phyloP scores from a whole-genome alignment of 176 grass and related monocot genomes.

The Themeda triandra region DNA sequence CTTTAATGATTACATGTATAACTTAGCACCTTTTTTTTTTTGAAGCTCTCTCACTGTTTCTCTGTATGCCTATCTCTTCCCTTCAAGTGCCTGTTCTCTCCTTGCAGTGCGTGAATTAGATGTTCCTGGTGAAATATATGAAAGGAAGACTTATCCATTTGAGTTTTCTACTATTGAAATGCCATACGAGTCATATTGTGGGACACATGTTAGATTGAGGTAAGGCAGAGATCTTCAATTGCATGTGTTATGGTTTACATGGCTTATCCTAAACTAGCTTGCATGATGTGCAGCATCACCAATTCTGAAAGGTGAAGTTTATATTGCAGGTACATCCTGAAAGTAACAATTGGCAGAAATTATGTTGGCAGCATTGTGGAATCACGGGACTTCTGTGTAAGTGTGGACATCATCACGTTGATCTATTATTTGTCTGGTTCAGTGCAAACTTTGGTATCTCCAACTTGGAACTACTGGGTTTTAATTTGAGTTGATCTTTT shows the following conservation, averaged over 20 bases:
- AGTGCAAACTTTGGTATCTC: neutral
- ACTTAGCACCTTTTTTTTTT: neutral
- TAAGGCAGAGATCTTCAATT: neutral
- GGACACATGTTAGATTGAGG: constrained; percentile 92
- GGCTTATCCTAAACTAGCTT: neutral
- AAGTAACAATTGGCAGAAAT: constrained; percentile 83
- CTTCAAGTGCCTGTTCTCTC: neutral
- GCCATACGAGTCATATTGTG: constrained; percentile 92
- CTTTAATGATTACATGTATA: too few species aligned
- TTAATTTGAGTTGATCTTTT: neutral
- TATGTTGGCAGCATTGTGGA: constrained; percentile 87
- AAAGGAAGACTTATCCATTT: constrained; percentile 87
- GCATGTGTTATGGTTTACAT: neutral
- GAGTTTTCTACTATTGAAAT: constrained; percentile 96
- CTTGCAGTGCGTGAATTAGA: constrained; percentile 83
- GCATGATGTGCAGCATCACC: neutral
- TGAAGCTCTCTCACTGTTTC: neutral
- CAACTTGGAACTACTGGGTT: neutral
- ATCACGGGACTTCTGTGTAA: constrained; percentile 82
- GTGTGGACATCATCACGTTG: constrained; percentile 14
- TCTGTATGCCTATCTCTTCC: neutral
- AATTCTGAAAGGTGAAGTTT: neutral
- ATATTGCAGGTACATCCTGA: constrained; percentile 75
- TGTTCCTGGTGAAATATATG: constrained; percentile 88
- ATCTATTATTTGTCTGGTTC: neutral